phyloP scores from a whole-genome alignment of 2,329 filamentous ascomycete genomes.

The Alternaria novae-zelandiae region DNA sequence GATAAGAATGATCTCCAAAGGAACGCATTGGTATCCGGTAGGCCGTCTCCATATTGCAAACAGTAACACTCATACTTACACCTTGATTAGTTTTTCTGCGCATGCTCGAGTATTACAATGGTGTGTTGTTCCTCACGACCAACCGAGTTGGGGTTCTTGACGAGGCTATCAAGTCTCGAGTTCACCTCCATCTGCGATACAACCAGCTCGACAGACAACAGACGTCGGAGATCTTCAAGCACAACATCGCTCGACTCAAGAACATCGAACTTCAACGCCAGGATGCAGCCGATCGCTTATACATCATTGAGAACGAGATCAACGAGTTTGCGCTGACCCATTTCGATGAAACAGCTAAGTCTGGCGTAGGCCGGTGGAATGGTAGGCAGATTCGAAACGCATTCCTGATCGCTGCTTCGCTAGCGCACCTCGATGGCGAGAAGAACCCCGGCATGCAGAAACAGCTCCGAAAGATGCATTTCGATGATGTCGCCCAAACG shows the following conservation, averaged over 20 bases:
- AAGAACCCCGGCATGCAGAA: background rate
- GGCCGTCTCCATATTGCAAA: background rate
- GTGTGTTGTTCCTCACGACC: conserved; percentile 53
- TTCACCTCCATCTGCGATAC: background rate
- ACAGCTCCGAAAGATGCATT: background rate
- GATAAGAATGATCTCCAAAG: background rate
- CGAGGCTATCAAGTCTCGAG: conserved; percentile 30
- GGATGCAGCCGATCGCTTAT: background rate
- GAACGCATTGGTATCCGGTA: background rate
- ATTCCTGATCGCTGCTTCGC: background rate
- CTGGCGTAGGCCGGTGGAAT: background rate
- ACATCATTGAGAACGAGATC: background rate
- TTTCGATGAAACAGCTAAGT: background rate
- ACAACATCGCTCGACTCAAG: background rate
- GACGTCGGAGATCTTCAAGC: background rate
- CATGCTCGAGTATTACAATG: conserved; percentile 51
- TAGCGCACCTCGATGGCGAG: background rate
- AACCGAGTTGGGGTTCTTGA: conserved; percentile 51
- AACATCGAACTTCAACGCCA: background rate
- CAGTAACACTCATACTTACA: background rate
- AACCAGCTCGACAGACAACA: background rate
- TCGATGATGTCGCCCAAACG: background rate
- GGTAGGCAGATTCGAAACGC: background rate
- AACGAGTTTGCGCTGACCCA: background rate
- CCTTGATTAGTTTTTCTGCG: conserved; percentile 33